Base-by-base conservation (phyloP, 2,329 filamentous ascomycete genomes). In the Aspergillus carbonarius region DNA sequence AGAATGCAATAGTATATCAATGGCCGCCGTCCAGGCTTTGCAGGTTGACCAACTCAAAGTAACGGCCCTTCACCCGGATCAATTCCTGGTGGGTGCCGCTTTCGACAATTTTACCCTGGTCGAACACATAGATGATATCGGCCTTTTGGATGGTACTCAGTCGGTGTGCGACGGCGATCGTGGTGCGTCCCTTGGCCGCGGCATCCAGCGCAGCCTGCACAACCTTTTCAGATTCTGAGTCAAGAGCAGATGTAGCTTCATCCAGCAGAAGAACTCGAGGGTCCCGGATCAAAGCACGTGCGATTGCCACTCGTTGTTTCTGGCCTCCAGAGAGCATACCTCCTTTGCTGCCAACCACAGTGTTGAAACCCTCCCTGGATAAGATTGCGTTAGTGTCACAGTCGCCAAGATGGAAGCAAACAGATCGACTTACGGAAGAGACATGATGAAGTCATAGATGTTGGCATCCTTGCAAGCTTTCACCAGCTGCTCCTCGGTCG, bases 121-220 rank as follows among this genome's bases (percentile, higher is more conserved):
- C 93, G 72, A 98, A 95, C n/a, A 98, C 93, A 65, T 96, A 97
- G 67, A 98, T 98, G 50, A 93, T 79, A 71, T 98, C 93, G 0
- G 93, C 93, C 72, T 95, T 93, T 72, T 96, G 92, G 60, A 98
- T 97, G 0, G 95, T 97, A 70, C 88, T 92, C 5, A 99, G 79
- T 23, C 95, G 83, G 76, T 99, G 93, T 3, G 95, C 95, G 1
- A 99, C 93, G 0, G 93, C 93, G 62, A 99, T 95, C 0, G 93
- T 98, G 6, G 92, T 96, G 53, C 92, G 85, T 46, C 88, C 92
- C 79, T 90, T 89, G 18, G 91, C 88, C 1, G 92, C 92, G 62
- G 87, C 86, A 74, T 97, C 92, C 3, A 96, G 78, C 0, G 90
- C 90, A 2, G 84, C 87, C 3, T 91, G 92, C 6, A 81, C 79